Evolutionary conservation across 352 stramenopile species (phyloP), one percentile per base, ranked within the genome.

Genomic region (Phytophthora sp.): DNA sequence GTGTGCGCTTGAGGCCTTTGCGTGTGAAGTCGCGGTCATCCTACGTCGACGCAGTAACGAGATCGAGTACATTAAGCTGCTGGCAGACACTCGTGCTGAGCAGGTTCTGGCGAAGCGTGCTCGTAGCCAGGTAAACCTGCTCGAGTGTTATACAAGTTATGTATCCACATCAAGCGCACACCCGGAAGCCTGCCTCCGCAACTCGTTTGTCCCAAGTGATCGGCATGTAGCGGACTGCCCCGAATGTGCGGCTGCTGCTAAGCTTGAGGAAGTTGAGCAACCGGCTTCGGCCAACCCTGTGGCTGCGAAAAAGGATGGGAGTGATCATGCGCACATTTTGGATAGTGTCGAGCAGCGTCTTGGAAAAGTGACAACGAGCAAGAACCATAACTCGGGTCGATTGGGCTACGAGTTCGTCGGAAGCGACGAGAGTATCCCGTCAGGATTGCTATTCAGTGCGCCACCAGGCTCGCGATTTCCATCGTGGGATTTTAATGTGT

Each of bases 51-150:
- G 89, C 30, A 87, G 69, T 42, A 94, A 92, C 28, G 91, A 97
- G 53, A 94, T 96, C 30, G 78, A 93, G 43, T 94, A 96, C 66
- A 91, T 97, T 39, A 96, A 94, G 69, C 70, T 96, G 20, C 65
- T 97, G 26, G 82, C 83, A 1, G 89, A 94, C 34, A 94, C 87
- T 2, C 72, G 79, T 34, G 74, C 84, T 1, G 87, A 92, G 34
- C 87, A 91, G 43, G 76, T 92, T 21, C 48, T 91, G 41, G 84
- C 81, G 2, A 80, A 92, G 61, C 72, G 81, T 23, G 84, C 83
- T 34, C 84, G 80, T 32, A 89, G 79, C 26, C 82, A 92, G 56
- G 85, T 92, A 23, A 91, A 94, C 46, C 57, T 93, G 34, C 57
- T 94, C 21, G 79, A 95, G 41, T 83, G 70, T 18, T 94, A 91